Evolutionary conservation across 106 monocot species (phyloP), one percentile per base, ranked within the genome.

Genomic region (Apostasia shenzhenica): DNA sequence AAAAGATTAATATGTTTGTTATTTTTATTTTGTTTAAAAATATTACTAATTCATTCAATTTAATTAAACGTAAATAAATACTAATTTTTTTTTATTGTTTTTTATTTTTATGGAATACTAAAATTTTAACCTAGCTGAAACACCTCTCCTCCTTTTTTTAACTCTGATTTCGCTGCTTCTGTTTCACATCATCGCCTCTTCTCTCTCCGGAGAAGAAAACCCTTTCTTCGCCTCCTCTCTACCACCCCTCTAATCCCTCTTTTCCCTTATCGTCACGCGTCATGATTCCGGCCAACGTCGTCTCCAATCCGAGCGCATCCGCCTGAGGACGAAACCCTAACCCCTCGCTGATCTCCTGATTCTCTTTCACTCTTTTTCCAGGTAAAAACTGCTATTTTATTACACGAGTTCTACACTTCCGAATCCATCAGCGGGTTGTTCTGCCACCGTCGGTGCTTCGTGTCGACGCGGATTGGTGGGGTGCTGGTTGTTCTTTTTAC

Each of bases 311-410:
- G 43, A 26, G 48, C 6, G 65, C 10, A 14, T 65, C 14, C 37
- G 48, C 4, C 26, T 49, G 65, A 65, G 47, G 50, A 4, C 6
- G 65, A 65, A 65, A 65, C 65, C 65, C 65, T 65, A 65, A 65
- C 46, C 8, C 8, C 14, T 5, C 26, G 0, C 65, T 2, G 8
- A 50, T 50, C 50, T 50, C 8, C 50, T 50, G 50, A 4, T 65
- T 38, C 48, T 48, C 46, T 5, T 63, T 48, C 37, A 48, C 47
- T 65, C 5, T 48, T 48, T 48, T 65, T 48, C 65, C 26, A 48
- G 65, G 65, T 65, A 65, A 1, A 40, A 12, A 45, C 45, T 62
- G 26, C 26, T 12, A 8, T 14, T 12, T 48, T 48, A 26, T 65
- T 8, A 41, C 6, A 48, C 14, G 6, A 65, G 48, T 37, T 48